Evolutionary conservation across 2,329 filamentous ascomycete species (phyloP).

Genomic region (Pseudopyricularia cyperi): DNA sequence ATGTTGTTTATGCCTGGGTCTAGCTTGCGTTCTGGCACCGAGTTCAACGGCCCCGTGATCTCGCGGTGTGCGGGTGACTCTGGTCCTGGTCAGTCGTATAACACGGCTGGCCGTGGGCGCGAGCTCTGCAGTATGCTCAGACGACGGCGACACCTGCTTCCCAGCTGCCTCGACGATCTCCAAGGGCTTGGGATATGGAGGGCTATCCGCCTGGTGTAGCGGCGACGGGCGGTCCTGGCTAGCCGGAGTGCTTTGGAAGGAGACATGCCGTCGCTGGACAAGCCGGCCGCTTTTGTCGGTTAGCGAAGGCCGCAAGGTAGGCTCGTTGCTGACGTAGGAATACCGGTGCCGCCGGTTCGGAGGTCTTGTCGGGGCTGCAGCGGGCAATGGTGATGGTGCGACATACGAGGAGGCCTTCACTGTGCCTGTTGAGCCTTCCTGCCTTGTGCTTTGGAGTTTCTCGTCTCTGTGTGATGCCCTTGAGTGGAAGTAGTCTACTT

Average conservation of each 20-base stretch:
- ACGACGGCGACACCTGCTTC: not conserved
- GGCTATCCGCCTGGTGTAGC: not conserved
- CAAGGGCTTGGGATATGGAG: not conserved
- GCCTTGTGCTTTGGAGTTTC: not conserved
- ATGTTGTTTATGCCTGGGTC: not conserved
- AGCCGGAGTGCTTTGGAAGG: not conserved
- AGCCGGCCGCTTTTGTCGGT: not conserved
- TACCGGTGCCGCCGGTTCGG: not conserved
- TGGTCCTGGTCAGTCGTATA: not conserved
- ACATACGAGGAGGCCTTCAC: not conserved
- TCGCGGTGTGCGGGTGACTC: not conserved
- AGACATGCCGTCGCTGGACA: not conserved
- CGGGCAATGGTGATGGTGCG: not conserved
- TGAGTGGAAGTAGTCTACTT: too few species aligned
- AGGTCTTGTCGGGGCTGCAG: conserved; percentile 6
- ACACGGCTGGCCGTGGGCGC: not conserved
- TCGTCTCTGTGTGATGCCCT: too few species aligned
- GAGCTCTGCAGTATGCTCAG: not conserved
- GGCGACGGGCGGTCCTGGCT: not conserved
- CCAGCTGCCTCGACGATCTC: not conserved
- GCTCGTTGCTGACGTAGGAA: not conserved
- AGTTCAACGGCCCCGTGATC: not conserved
- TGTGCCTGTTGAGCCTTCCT: not conserved
- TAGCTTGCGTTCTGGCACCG: not conserved
- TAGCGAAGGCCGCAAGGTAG: not conserved